Evolutionary conservation across 2,329 filamentous ascomycete genomes (phyloP), one percentile per base, ranked within the genome.

Genomic region (Fusarium bactridioides): DNA sequence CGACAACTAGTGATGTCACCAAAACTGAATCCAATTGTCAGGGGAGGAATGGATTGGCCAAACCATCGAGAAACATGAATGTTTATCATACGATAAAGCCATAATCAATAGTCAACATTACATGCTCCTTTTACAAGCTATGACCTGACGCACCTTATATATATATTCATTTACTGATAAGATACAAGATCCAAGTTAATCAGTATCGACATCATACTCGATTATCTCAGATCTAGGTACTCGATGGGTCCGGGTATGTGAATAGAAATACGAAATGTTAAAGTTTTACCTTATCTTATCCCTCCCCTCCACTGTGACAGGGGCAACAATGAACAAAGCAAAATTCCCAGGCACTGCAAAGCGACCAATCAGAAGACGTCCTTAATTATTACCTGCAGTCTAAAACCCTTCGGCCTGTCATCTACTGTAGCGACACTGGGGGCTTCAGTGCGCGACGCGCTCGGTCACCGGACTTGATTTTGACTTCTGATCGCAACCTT

Each of bases 361-460:
- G 15, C 18, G 45, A 38, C 70, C 70, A 73, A 73, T 73, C 50
- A 73, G 25, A 61, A 53, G 19, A 13, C 23, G 27, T 7, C 18
- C 9, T 35, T 64, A 55, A 31, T 37, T 54, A 40, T 67, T 61
- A 74, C 71, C 41, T 73, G 67, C 59, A 71, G 67, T 54, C 41
- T 41, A 66, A 70, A 64, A 73, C 45, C 58, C 57, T 50, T 56
- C 71, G 47, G 56, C 67, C 67, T 60, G 48, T 69, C 61, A 55
- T 61, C 29, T 33, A 45, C 40, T 47, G 29, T 11, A 47, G 43
- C 64, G 53, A 67, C 43, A 44, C 58, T 40, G 33, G 50, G 21
- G 33, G 19, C 50, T 54, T 71, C 48, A 55, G 61, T 69, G 61
- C 70, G 70, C 70, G 70, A 65, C 70, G 61, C 61, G 60, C 51